Percentiles rank a stretch among this genome's conserved stretches.
Evolutionary conservation across 257 asterid genomes (phyloP).

Genomic region (Nicotiana sylvestris): DNA sequence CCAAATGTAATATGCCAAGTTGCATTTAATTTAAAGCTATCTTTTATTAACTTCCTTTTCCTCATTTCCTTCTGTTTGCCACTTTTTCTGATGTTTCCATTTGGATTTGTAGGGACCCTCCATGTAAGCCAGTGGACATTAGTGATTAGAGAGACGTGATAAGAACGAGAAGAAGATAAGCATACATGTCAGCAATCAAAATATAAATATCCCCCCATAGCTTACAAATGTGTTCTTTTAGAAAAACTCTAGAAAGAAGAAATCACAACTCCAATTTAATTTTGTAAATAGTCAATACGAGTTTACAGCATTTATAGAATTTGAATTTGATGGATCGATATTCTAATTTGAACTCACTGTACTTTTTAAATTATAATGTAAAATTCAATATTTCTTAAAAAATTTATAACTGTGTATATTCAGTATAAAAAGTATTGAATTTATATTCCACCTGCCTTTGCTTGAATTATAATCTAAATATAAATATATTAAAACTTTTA

Average conservation of each 20-base stretch:
- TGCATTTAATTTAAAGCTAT: background rate
- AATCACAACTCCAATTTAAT: background rate
- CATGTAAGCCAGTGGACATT: background rate
- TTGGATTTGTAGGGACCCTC: background rate
- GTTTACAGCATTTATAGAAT: too few species aligned
- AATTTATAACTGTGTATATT: too few species aligned
- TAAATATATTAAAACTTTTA: too few species aligned
- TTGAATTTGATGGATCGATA: too few species aligned
- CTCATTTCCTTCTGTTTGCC: background rate
- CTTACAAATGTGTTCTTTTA: background rate
- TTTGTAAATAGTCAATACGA: too few species aligned
- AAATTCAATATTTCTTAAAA: too few species aligned
- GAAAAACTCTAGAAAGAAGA: background rate
- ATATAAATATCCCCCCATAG: background rate
- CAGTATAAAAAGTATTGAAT: too few species aligned
- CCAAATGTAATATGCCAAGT: background rate
- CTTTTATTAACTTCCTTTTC: background rate
- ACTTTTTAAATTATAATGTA: too few species aligned
- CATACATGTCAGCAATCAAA: conserved; percentile 30
- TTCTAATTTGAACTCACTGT: too few species aligned
- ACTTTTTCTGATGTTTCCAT: conserved; percentile 7
- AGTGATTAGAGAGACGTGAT: conserved; percentile 27
- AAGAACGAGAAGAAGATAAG: conserved; percentile 41
- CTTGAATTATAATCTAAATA: too few species aligned
- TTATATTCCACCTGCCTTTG: too few species aligned